A percentile compares a stretch with the other conserved stretches of the same genome.
phyloP scores from a whole-genome alignment of 2,329 filamentous ascomycete species.

The Ambrosiella xylebori region DNA sequence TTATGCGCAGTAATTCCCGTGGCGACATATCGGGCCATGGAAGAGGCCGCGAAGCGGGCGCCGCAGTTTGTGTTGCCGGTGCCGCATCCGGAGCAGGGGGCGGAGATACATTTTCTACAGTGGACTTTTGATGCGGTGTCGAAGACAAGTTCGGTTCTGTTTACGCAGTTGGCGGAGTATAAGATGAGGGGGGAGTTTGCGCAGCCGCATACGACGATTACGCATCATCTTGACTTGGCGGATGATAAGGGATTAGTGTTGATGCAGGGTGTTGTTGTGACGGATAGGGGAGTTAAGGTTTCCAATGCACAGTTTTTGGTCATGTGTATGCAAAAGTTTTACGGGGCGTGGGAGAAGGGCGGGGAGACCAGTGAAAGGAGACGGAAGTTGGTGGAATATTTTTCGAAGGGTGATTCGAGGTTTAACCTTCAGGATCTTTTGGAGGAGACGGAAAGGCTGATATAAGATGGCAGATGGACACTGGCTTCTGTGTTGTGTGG shows the following conservation, averaged over 20 bases:
- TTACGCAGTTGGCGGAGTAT: slow-evolving; percentile 86
- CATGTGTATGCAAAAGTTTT: slow-evolving; percentile 90
- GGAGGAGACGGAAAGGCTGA: slow-evolving; percentile 74
- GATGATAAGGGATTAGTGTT: slow-evolving; percentile 62
- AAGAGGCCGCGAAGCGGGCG: slow-evolving; percentile 50
- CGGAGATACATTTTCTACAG: slow-evolving; percentile 91
- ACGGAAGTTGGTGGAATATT: slow-evolving; percentile 61
- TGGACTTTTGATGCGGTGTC: slow-evolving; percentile 69
- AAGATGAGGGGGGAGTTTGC: slow-evolving; percentile 81
- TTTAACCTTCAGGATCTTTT: slow-evolving; percentile 77
- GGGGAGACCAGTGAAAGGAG: slow-evolving; percentile 34
- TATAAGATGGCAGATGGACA: slow-evolving; percentile 19
- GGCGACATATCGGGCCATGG: slow-evolving; percentile 56
- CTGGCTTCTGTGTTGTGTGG: background rate
- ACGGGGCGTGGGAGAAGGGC: slow-evolving; percentile 43
- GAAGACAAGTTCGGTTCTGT: slow-evolving; percentile 59
- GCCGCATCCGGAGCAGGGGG: slow-evolving; percentile 48
- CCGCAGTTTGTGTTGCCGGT: slow-evolving; percentile 87
- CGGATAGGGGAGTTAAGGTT: slow-evolving; percentile 57
- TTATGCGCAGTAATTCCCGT: slow-evolving; percentile 73
- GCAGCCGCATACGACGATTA: slow-evolving; percentile 82
- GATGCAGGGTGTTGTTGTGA: slow-evolving; percentile 65
- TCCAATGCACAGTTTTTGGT: slow-evolving; percentile 80
- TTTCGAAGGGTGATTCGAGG: slow-evolving; percentile 55
- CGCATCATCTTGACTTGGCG: slow-evolving; percentile 71